Evolutionary conservation across 1,284 basidiomycete species (phyloP), one percentile per base, ranked within the genome.

Genomic region (Puccinia coronata): DNA sequence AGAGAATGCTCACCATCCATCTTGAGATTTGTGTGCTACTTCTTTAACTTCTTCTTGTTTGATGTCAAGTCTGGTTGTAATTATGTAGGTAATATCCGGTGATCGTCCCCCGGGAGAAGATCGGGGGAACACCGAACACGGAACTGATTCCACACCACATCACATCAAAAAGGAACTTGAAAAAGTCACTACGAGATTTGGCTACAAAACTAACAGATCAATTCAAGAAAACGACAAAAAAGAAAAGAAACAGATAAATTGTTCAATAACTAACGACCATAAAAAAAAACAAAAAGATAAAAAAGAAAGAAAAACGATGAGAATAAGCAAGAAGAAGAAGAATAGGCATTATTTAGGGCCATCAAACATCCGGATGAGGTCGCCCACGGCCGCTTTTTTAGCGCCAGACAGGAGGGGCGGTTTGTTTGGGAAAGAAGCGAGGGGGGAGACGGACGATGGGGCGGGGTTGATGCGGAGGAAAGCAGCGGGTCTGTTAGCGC

Each of bases 281-380:
- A 51, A 9, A 51, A 51, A 51, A 51, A 9, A 12, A 20, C 49
- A 61, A 16, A 61, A 61, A 6, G 23, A 16, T 31, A 61, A 16
- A 31, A 61, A 4, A 36, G 28, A 31, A 57, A 31, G 28, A 57
- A 23, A 51, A 20, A 47, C 43, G 9, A 47, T 47, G 55, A 65
- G 43, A 43, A 43, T 18, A 67, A 36, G n/a, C 25, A 43, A 67
- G 25, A 41, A 43, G 34, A 43, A 2, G 47, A 28, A n/a, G 23
- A n/a, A n/a, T n/a, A 2, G 12, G n/a, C 9, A 43, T 43, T 34
- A 69, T 69, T 69, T 69, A 18, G 67, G 41, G 12, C 36, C 16
- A 73, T 80, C 78, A 63, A 80, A 80, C 78, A 80, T 72, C 36
- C 49, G 43, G 14, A 80, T 80, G 8, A 80, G 59, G 34, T 72